A percentile compares a stretch with the other conserved stretches of the same genome.
phyloP scores from a whole-genome alignment of 768 basidiomycete genomes.

The Phaffia australis region DNA sequence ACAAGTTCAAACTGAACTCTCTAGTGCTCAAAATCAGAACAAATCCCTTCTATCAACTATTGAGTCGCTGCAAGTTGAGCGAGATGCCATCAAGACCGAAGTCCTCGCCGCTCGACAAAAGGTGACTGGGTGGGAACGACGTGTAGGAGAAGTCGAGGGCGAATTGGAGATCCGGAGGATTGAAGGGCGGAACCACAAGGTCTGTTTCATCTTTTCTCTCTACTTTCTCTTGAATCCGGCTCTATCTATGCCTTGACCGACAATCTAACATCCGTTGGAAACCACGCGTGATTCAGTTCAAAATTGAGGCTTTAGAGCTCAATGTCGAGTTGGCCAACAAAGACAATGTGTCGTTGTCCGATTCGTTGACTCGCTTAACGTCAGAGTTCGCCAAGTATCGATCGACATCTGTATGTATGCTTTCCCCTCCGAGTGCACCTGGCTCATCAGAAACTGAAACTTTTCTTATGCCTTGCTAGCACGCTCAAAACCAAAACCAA shows the following conservation, averaged over 20 bases:
- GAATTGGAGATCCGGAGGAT: constrained; percentile 57
- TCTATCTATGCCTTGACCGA: constrained; percentile 41
- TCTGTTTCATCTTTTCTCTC: constrained; percentile 44
- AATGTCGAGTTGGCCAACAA: constrained; percentile 65
- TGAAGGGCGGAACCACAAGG: constrained; percentile 55
- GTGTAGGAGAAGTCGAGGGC: constrained; percentile 44
- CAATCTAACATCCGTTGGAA: constrained; percentile 2
- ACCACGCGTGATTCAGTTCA: constrained; percentile 51
- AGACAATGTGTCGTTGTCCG: constrained; percentile 60
- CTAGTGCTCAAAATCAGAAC: constrained; percentile 8
- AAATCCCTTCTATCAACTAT: neutral
- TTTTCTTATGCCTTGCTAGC: constrained; percentile 35
- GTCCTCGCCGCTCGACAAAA: constrained; percentile 6
- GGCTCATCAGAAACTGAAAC: no score
- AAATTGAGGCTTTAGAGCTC: constrained; percentile 68
- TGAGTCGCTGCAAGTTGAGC: constrained; percentile 13
- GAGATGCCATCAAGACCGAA: constrained; percentile 2
- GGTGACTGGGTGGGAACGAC: constrained; percentile 12
- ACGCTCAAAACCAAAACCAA: constrained; percentile 54
- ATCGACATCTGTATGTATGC: constrained; percentile 30
- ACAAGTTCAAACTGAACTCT: constrained; percentile 18
- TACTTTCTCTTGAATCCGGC: constrained; percentile 32
- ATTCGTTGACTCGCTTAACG: constrained; percentile 58
- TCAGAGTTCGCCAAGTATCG: constrained; percentile 77
- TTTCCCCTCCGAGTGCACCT: neutral